These are phyloP conservation scores for Globisporangium spiculum DNA, from an alignment of 352 stramenopile species.

Conservation along the genomic window DNA sequence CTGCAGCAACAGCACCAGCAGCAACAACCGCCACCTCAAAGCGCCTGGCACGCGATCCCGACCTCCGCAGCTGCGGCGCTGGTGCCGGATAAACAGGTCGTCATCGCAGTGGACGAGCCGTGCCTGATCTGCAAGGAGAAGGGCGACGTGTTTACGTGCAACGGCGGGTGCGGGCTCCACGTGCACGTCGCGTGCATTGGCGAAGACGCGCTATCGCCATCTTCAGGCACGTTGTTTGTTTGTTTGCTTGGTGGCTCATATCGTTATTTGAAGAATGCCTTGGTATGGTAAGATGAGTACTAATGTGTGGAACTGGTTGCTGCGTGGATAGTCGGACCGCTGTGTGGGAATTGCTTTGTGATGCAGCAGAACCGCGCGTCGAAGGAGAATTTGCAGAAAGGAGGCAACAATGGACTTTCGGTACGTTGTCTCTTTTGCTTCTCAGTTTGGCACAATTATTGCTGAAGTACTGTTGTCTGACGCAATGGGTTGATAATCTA, in stretches of 20 bases:
- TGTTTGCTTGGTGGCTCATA: background rate
- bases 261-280: background rate
- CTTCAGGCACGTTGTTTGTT: constrained; percentile 23
- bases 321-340: constrained; percentile 35
- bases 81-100: background rate
- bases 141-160: constrained; percentile 52
- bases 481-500: background rate
- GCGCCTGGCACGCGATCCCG: background rate
- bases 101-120: constrained; percentile 17
- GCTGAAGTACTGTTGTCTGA: background rate
- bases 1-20: constrained; percentile 9
- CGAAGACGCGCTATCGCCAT: constrained; percentile 53
- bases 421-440: constrained; percentile 22
- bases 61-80: background rate
- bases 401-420: constrained; percentile 48
- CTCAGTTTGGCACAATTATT: background rate
- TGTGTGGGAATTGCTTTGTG: constrained; percentile 73
- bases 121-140: constrained; percentile 58
- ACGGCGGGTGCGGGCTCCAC: constrained; percentile 54
- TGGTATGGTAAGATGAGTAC: background rate
- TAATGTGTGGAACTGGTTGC: background rate
- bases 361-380: constrained; percentile 65
- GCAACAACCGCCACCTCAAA: constrained; percentile 8
- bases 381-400: constrained; percentile 70
- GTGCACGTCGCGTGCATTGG: constrained; percentile 60